A percentile compares a stretch with the other conserved stretches of the same genome.
phyloP scores from a whole-genome alignment of 2,329 filamentous ascomycete genomes.

The Albophoma yamanashiensis region DNA sequence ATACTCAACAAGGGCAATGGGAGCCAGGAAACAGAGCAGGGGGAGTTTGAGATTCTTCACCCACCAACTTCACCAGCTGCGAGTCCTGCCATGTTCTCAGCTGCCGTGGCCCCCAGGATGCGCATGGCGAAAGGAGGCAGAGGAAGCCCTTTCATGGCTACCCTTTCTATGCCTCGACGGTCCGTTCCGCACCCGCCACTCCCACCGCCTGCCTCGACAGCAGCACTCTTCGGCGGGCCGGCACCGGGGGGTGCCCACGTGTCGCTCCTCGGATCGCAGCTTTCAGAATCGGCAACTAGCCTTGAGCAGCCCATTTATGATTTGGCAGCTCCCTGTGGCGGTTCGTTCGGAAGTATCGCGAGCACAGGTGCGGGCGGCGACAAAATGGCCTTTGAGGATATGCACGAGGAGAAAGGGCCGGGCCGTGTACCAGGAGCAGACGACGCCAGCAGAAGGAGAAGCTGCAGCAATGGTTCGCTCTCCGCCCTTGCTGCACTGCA shows the following conservation, averaged over 20 bases:
- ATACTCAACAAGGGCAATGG: constrained; percentile 32
- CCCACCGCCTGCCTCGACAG: neutral
- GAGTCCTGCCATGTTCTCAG: neutral
- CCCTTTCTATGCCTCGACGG: too few relatives aligned
- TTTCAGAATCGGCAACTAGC: neutral
- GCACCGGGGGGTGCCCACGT: neutral
- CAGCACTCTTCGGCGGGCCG: neutral
- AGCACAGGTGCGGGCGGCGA: neutral
- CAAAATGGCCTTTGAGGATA: neutral
- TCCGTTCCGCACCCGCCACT: neutral
- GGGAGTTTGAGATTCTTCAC: neutral
- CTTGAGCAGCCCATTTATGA: neutral
- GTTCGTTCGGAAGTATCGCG: neutral
- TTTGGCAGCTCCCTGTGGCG: neutral
- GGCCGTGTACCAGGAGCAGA: neutral
- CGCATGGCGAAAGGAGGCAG: neutral
- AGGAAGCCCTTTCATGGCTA: too few relatives aligned
- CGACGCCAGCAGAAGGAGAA: neutral
- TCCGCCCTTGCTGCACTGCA: constrained; percentile 40
- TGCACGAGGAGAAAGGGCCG: neutral
- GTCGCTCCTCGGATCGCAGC: neutral
- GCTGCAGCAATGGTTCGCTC: neutral
- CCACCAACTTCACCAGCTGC: neutral
- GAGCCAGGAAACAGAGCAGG: neutral
- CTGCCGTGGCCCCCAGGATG: neutral